Conservation (phyloP, 805 yeast species). For the Nadsonia fulvescens region DNA sequence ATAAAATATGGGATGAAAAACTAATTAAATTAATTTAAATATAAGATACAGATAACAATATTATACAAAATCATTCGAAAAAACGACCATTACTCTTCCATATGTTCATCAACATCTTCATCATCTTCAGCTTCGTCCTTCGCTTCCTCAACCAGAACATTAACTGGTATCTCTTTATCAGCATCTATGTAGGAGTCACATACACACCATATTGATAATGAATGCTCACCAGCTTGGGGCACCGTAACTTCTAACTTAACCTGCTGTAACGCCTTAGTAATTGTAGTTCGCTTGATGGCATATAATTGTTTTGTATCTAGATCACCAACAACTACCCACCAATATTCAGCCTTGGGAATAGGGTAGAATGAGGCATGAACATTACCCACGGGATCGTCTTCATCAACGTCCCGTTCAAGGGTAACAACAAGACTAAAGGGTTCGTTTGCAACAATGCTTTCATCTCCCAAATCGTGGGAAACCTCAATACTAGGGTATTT, state of each 20-base stretch:
- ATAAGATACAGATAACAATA: no score
- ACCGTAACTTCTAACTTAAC: constrained; percentile 38
- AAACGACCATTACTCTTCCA: constrained; percentile 3
- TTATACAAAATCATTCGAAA: no score
- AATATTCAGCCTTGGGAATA: constrained; percentile 37
- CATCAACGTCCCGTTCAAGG: constrained; percentile 35
- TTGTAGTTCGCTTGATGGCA: constrained; percentile 49
- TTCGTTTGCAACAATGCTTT: constrained; percentile 28
- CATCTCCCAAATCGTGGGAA: constrained; percentile 28
- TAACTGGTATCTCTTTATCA: constrained; percentile 59
- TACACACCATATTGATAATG: constrained; percentile 62
- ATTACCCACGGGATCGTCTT: constrained; percentile 44
- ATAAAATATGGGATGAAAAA: constrained; percentile 1
- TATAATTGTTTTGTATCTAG: constrained; percentile 37
- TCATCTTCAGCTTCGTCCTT: constrained; percentile 12
- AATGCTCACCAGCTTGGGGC: constrained; percentile 42
- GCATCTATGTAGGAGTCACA: constrained; percentile 89
- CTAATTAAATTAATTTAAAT: no score
- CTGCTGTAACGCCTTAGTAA: constrained; percentile 33
- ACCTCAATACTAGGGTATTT: constrained; percentile 74
- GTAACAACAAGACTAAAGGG: constrained; percentile 25
- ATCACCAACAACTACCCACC: constrained; percentile 88
- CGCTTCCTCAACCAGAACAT: constrained; percentile 15
- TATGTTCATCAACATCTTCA: constrained; percentile 8
- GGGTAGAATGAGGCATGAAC: constrained; percentile 50